phyloP scores from a whole-genome alignment of 768 basidiomycete species.

The Russula sp. region DNA sequence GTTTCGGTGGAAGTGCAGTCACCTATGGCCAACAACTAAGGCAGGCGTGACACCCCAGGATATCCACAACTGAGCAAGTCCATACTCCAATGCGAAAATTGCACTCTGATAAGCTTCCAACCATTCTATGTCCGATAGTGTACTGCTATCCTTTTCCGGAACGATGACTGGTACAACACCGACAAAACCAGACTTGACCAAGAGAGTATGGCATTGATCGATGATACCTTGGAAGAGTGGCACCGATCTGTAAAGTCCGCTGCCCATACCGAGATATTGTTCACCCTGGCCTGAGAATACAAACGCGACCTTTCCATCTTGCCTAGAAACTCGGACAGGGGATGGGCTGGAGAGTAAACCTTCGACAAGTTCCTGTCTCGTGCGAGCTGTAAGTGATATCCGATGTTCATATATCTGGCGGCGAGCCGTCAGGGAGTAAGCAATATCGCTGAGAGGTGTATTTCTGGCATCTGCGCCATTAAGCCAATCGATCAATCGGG shows the following conservation, averaged over 20 bases:
- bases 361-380: conserved; percentile 41
- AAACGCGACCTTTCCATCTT: conserved; percentile 42
- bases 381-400: conserved; percentile 42
- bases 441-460: conserved; percentile 42
- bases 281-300: conserved; percentile 73
- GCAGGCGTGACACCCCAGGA: conserved; percentile 59
- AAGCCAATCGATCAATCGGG: conserved; percentile 45
- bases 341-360: conserved; percentile 36
- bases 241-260: conserved; percentile 45
- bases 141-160: conserved; percentile 26
- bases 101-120: conserved; percentile 48
- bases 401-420: conserved; percentile 51
- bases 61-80: conserved; percentile 57
- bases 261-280: conserved; percentile 62
- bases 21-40: conserved; percentile 74
- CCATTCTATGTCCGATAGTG: conserved; percentile 31
- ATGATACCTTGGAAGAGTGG: conserved; percentile 45
- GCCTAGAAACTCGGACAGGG: conserved; percentile 32
- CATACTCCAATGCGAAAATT: conserved; percentile 57
- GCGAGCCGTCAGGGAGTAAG: conserved; percentile 65
- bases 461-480: conserved; percentile 27
- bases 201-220: conserved; percentile 51
- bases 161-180: conserved; percentile 40
- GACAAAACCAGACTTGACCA: conserved; percentile 44
- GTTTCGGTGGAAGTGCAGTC: conserved; percentile 20